Conservation (phyloP, 352 stramenopile species). For the Pythium aristosporum region DNA sequence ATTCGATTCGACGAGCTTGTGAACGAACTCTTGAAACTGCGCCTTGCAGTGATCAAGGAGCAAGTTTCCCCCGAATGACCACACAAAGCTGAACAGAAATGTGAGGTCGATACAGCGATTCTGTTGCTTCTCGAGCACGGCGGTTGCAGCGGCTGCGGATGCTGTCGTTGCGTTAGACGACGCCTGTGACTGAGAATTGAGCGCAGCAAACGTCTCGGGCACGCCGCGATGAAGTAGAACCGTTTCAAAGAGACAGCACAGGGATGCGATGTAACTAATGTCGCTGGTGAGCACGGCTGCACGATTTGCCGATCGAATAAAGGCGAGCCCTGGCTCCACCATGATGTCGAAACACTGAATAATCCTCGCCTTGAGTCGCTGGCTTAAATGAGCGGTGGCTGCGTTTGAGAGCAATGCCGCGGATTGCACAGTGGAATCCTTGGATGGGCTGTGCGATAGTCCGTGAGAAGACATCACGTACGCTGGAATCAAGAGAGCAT, state of each 20-base stretch:
- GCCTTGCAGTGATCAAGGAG: slow-evolving; percentile 28
- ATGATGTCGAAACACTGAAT: slow-evolving; percentile 65
- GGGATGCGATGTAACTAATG: slow-evolving; percentile 43
- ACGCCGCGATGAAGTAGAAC: slow-evolving; percentile 42
- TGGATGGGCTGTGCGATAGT: slow-evolving; percentile 20
- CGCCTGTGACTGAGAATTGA: slow-evolving; percentile 7
- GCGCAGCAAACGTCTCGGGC: slow-evolving; percentile 35
- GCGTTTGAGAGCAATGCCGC: not conserved
- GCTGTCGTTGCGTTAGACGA: slow-evolving; percentile 23
- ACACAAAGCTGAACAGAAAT: slow-evolving; percentile 73
- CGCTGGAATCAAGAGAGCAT: slow-evolving; percentile 34
- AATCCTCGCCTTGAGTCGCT: slow-evolving; percentile 42
- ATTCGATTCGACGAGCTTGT: slow-evolving; percentile 37
- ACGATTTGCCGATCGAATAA: slow-evolving; percentile 36
- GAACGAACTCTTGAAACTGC: slow-evolving; percentile 59
- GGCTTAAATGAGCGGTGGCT: slow-evolving; percentile 24
- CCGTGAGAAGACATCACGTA: slow-evolving; percentile 10
- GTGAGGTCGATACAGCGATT: slow-evolving; percentile 57
- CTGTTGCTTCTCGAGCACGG: slow-evolving; percentile 43
- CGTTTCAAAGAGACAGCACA: slow-evolving; percentile 64
- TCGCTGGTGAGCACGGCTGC: slow-evolving; percentile 51
- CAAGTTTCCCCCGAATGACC: slow-evolving; percentile 71
- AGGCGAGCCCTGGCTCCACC: slow-evolving; percentile 48
- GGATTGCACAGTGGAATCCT: slow-evolving; percentile 14
- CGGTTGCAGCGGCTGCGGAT: slow-evolving; percentile 23